Evolutionary conservation across 2,329 filamentous ascomycete species (phyloP).

Genomic region (Xylariaceae sp.): DNA sequence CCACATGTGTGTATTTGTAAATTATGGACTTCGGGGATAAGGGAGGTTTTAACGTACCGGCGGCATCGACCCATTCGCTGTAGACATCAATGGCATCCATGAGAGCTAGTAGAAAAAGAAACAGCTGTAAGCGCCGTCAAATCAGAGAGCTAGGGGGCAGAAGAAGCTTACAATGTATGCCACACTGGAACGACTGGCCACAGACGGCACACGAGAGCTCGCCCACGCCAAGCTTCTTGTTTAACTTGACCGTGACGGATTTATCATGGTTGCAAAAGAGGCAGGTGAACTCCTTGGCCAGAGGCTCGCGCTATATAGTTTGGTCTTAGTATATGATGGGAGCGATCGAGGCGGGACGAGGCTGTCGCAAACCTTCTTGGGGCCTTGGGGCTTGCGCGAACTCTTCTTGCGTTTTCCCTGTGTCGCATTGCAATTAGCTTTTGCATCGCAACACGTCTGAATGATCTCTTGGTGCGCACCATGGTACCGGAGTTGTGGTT

Average conservation of each 20-base stretch:
- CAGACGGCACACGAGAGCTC: conserved; percentile 87
- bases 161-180: conserved; percentile 69
- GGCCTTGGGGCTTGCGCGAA: conserved; percentile 73
- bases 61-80: conserved; percentile 94
- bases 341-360: conserved; percentile 13
- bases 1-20: not conserved
- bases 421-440: no score
- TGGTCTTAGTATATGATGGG: conserved; percentile 3
- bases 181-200: conserved; percentile 87
- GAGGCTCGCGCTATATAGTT: conserved; percentile 56
- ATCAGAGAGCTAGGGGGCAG: not conserved
- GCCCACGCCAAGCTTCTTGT: conserved; percentile 87
- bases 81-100: conserved; percentile 93
- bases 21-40: not conserved
- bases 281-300: conserved; percentile 85
- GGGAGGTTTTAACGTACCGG: conserved; percentile 41
- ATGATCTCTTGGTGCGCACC: no score
- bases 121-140: not conserved
- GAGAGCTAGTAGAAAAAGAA: conserved; percentile 61
- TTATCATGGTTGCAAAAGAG: conserved; percentile 99
- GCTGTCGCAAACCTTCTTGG: conserved; percentile 68
- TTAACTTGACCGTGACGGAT: conserved; percentile 82
- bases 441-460: no score
- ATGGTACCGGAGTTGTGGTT: conserved; percentile 16
- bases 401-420: conserved; percentile 93